Evolutionary conservation across 331 rosid species (phyloP).

Genomic region (Cucumis variabilis): DNA sequence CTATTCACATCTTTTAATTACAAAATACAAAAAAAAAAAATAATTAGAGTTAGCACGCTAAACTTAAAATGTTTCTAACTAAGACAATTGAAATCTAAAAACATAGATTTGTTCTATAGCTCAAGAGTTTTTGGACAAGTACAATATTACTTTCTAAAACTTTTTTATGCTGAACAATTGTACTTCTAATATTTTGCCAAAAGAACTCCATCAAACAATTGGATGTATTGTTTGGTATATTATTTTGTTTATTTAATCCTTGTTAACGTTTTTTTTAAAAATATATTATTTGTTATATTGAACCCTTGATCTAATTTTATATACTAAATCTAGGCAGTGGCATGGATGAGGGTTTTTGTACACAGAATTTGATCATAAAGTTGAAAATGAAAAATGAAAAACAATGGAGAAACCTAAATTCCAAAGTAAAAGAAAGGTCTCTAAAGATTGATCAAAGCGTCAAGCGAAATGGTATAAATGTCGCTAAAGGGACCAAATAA

Average conservation of each 20-base stretch:
- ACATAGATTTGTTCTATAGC: too few relatives aligned
- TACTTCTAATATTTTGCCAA: too few relatives aligned
- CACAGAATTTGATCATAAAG: not conserved
- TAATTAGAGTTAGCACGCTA: too few relatives aligned
- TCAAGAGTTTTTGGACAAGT: too few relatives aligned
- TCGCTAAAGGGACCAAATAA: not conserved
- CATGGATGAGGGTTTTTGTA: not conserved
- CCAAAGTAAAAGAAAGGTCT: not conserved
- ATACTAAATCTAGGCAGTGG: not conserved
- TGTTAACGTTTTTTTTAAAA: not conserved
- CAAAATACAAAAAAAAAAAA: too few relatives aligned
- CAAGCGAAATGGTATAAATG: not conserved
- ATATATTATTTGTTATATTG: not conserved
- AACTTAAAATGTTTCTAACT: too few relatives aligned
- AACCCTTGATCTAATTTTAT: not conserved
- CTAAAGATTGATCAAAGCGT: not conserved
- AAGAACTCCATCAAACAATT: too few relatives aligned
- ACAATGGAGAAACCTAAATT: not conserved
- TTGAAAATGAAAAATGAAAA: not conserved
- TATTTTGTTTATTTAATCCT: not conserved
- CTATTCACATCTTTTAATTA: too few relatives aligned
- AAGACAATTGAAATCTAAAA: too few relatives aligned
- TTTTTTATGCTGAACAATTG: too few relatives aligned
- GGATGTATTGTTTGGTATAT: too few relatives aligned
- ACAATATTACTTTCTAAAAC: too few relatives aligned